Evolutionary conservation across 2,329 filamentous ascomycete genomes (phyloP), one percentile per base, ranked within the genome.

Genomic region (Zymoseptoria pseudotritici): DNA sequence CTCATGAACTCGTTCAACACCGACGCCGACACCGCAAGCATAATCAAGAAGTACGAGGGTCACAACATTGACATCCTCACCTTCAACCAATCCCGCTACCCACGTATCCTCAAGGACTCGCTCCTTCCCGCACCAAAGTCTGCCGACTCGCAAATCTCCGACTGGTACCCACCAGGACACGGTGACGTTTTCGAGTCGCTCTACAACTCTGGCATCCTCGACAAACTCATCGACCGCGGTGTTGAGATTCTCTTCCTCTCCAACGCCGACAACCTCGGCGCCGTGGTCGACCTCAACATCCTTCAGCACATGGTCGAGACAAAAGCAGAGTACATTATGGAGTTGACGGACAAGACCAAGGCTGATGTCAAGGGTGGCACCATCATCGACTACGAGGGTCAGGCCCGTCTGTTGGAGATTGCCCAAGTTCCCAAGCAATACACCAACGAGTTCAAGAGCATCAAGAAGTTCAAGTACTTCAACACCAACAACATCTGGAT

Each of bases 381-480:
- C 77, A 99, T 99, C 77, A 99, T 99, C 73, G 93, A 99, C 82
- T 97, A 97, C 79, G 94, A 99, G 76, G 93, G 93, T 73, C 92
- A 90, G 60, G 93, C 95, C 69, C 92, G 94, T 74, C 88, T 99
- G 68, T 89, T 99, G 57, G 94, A 99, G 82, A 97, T 99, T 72
- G 94, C 94, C 13, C 94, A 99, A 83, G 94, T 99, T 42, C 94
- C 94, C 79, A 99, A 97, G 86, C 91, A 99, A 83, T 94, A 99
- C 80, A 90, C 94, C 77, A 97, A 99, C 81, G 94, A 99, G 82
- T 99, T 99, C 90, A 99, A 99, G 87, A 97, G 92, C 54, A 99
- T 99, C 84, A 99, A 99, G 88, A 99, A 99, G 85, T 99, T 99
- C 89, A 97, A 96, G 85, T 99, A 99, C 87, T 99, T 99, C 88